Percentiles rank a stretch among this genome's conserved stretches.
Evolutionary conservation across 73 alveolate genomes (phyloP).

Genomic region (Tetrahymena elliotti): DNA sequence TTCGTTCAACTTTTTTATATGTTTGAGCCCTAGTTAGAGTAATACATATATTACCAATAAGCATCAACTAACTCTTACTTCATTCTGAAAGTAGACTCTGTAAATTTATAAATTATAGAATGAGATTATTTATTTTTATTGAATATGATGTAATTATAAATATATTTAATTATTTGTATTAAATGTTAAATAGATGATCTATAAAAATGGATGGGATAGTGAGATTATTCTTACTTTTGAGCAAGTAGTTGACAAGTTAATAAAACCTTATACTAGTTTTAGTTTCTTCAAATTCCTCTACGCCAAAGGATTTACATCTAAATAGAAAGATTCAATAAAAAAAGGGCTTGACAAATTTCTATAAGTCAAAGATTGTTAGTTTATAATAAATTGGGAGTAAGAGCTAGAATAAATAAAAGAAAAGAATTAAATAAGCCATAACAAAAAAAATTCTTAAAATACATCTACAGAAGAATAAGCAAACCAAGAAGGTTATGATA

Average conservation of each 20-base stretch:
- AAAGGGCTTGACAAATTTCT: not conserved
- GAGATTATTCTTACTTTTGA: not conserved
- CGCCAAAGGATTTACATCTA: not conserved
- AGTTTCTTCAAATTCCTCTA: not conserved
- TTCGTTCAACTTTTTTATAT: not conserved
- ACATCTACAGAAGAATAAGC: too few relatives aligned
- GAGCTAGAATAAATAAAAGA: not conserved
- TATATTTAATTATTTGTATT: not conserved
- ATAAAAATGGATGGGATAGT: not conserved
- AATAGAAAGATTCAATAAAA: not conserved
- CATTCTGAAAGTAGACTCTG: not conserved
- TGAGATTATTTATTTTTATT: too few relatives aligned
- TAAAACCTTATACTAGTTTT: not conserved
- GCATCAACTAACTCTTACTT: not conserved
- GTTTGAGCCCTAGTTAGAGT: not conserved
- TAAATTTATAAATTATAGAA: not conserved
- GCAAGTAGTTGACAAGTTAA: not conserved
- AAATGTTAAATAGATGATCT: not conserved
- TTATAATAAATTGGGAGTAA: not conserved
- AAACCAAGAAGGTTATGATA: too few relatives aligned
- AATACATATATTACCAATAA: not conserved
- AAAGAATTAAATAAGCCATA: not conserved
- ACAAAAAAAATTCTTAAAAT: not conserved
- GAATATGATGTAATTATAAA: too few relatives aligned
- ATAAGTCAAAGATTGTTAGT: not conserved